Evolutionary conservation across 352 stramenopile species (phyloP).

Genomic region (Phytophthora pluvialis): DNA sequence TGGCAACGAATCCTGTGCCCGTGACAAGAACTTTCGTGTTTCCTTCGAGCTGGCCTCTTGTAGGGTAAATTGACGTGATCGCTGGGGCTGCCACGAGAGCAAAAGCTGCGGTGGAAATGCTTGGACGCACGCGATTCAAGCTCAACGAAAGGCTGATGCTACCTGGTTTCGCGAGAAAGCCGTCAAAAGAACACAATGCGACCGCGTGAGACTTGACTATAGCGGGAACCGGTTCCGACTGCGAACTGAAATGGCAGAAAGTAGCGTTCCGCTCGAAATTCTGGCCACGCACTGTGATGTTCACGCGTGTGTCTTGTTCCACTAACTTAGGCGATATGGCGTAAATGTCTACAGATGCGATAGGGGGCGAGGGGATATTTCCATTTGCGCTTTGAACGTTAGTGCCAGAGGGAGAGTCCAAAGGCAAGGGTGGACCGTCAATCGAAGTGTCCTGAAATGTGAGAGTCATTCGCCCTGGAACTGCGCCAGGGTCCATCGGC

Average conservation of each 20-base stretch:
- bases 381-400: neutral
- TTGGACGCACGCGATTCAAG: slow-evolving; percentile 14
- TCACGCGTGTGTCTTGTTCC: slow-evolving; percentile 7
- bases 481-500: slow-evolving; percentile 8
- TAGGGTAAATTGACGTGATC: slow-evolving; percentile 29
- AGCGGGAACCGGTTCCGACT: slow-evolving; percentile 12
- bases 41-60: slow-evolving; percentile 25
- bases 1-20: slow-evolving; percentile 24
- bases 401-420: neutral
- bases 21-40: slow-evolving; percentile 26
- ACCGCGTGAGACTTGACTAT: slow-evolving; percentile 24
- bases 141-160: slow-evolving; percentile 27
- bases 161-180: neutral
- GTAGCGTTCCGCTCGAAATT: slow-evolving; percentile 30
- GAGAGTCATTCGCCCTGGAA: slow-evolving; percentile 11
- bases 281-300: slow-evolving; percentile 43
- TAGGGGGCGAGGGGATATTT: neutral
- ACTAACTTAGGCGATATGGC: slow-evolving; percentile 36
- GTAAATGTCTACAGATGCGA: slow-evolving; percentile 10
- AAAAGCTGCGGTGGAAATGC: slow-evolving; percentile 16
- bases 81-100: slow-evolving; percentile 14
- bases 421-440: neutral
- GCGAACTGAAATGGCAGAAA: slow-evolving; percentile 37
- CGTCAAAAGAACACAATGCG: slow-evolving; percentile 31
- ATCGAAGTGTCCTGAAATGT: neutral